Evolutionary conservation across 495 filamentous ascomycete species (phyloP).

Genomic region (Neurospora terricola): DNA sequence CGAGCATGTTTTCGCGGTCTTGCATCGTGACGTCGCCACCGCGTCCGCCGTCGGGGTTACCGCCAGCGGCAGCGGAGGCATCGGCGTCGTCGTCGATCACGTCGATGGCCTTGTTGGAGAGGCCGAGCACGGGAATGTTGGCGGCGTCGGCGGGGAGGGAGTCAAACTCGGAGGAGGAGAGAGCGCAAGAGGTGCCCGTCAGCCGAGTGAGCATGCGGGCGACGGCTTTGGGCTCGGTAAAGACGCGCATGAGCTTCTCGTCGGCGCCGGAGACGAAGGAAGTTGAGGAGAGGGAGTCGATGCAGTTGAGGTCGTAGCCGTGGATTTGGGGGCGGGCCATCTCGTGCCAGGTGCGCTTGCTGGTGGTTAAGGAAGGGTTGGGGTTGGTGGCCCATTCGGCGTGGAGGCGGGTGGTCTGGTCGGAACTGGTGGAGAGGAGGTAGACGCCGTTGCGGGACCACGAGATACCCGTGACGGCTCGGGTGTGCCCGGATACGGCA

Average conservation of each 20-base stretch:
- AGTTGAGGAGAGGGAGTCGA: slow-evolving; percentile 57
- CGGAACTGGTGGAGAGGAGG: slow-evolving; percentile 76
- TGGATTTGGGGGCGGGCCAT: slow-evolving; percentile 94
- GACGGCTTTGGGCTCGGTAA: slow-evolving; percentile 78
- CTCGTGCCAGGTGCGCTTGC: slow-evolving; percentile 71
- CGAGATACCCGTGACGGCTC: slow-evolving; percentile 63
- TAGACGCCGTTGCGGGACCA: slow-evolving; percentile 82
- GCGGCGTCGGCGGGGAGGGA: slow-evolving; percentile 67
- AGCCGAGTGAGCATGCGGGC: slow-evolving; percentile 62
- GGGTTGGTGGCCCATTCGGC: slow-evolving; percentile 57
- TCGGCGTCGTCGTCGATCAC: slow-evolving; percentile 43
- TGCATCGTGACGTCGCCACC: slow-evolving; percentile 23
- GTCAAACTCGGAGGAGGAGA: slow-evolving; percentile 17
- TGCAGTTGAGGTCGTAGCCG: slow-evolving; percentile 95
- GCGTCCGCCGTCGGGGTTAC: slow-evolving; percentile 6
- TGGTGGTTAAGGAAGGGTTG: slow-evolving; percentile 7
- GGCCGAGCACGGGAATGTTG: slow-evolving; percentile 84
- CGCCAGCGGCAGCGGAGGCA: not conserved
- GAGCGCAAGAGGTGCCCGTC: slow-evolving; percentile 41
- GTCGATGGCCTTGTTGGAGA: slow-evolving; percentile 89
- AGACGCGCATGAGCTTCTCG: slow-evolving; percentile 92
- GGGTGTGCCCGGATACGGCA: slow-evolving; percentile 76
- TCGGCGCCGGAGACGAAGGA: slow-evolving; percentile 94
- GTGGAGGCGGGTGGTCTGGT: slow-evolving; percentile 91
- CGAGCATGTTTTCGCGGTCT: slow-evolving; percentile 27